Conservation (phyloP, 768 basidiomycete species). For the Termitomyces sp. region DNA sequence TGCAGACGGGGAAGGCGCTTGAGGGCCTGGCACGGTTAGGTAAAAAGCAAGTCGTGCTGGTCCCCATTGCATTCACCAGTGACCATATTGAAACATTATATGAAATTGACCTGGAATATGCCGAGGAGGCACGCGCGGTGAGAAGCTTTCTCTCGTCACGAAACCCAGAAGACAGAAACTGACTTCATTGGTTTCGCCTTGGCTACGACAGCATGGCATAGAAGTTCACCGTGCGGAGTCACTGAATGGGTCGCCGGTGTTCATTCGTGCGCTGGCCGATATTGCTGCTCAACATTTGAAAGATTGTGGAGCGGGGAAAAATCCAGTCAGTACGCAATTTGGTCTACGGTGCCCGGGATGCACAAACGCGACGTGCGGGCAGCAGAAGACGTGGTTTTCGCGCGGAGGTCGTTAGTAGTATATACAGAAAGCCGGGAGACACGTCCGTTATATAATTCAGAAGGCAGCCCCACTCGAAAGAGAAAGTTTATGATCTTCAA, state of each 20-base stretch:
- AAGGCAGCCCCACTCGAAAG: neutral
- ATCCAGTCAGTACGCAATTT: conserved; percentile 74
- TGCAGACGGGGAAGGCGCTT: conserved; percentile 88
- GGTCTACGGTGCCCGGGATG: conserved; percentile 91
- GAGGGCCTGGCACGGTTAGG: conserved; percentile 80
- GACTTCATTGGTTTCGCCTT: conserved; percentile 5
- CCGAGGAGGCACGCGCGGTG: conserved; percentile 86
- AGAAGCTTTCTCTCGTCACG: conserved; percentile 19
- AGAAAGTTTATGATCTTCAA: neutral
- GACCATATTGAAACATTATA: conserved; percentile 99
- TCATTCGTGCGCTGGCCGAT: conserved; percentile 92
- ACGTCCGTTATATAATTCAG: conserved; percentile 1
- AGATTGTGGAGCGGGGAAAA: conserved; percentile 51
- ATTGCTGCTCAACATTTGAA: conserved; percentile 77
- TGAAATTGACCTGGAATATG: conserved; percentile 93
- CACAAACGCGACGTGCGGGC: conserved; percentile 79
- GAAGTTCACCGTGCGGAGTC: conserved; percentile 86
- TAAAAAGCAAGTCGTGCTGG: conserved; percentile 70
- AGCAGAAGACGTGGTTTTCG: conserved; percentile 88
- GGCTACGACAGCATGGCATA: conserved; percentile 71
- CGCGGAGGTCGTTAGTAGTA: conserved; percentile 53
- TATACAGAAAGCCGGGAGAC: neutral
- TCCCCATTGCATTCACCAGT: conserved; percentile 97
- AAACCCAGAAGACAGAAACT: conserved; percentile 7
- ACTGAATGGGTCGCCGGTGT: conserved; percentile 92